Conservation (phyloP, 352 stramenopile species). For the Pythium oligandrum region DNA sequence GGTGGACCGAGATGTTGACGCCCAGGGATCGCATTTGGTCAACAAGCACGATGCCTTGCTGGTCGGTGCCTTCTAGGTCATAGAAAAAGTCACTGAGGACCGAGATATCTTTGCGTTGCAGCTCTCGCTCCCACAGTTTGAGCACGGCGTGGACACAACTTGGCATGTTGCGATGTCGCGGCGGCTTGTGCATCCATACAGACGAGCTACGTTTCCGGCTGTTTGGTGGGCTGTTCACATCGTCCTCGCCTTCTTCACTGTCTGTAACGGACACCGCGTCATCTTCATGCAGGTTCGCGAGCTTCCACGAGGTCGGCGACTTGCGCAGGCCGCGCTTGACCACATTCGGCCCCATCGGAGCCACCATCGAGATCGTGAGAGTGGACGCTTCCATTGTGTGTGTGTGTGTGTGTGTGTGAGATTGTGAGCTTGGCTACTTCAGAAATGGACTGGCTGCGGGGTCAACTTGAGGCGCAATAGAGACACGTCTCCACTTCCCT, state of each 20-base stretch:
- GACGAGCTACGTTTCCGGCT: conserved; percentile 19
- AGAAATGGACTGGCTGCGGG: no score
- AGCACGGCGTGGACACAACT: conserved; percentile 67
- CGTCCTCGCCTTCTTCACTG: conserved; percentile 32
- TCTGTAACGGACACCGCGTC: conserved; percentile 43
- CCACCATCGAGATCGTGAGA: conserved; percentile 17
- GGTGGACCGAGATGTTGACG: conserved; percentile 52
- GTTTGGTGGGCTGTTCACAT: conserved; percentile 4
- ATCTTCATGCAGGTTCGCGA: conserved; percentile 24
- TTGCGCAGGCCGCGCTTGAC: conserved; percentile 30
- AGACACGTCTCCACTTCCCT: no score
- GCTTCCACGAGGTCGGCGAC: conserved; percentile 51
- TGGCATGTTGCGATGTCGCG: conserved; percentile 56
- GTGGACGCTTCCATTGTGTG: conserved; percentile 28
- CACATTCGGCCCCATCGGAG: conserved; percentile 1
- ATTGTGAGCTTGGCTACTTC: no score
- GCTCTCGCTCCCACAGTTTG: conserved; percentile 55
- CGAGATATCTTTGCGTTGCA: conserved; percentile 50
- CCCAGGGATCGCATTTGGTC: conserved; percentile 58
- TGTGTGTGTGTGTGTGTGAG: no score
- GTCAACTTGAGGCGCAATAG: no score
- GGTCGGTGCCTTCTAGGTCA: conserved; percentile 51
- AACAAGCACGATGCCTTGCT: conserved; percentile 51
- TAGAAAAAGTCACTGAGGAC: conserved; percentile 66
- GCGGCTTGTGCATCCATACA: conserved; percentile 43